Conservation (phyloP, 306 rosid genomes). For the Clitoria ternatea region DNA sequence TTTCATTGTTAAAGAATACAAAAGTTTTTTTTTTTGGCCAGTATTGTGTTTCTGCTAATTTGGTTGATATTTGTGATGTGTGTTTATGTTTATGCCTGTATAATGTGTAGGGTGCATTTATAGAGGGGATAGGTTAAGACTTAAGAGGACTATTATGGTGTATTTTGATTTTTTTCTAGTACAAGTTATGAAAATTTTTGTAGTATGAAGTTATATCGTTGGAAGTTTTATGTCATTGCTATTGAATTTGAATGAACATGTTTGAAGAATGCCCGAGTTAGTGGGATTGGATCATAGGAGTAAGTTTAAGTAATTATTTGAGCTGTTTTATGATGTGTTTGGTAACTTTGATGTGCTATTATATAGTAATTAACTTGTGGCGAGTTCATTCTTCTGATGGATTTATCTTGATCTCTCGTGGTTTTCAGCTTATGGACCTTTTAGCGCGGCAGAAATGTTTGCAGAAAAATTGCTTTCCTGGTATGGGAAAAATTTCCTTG, state of each 20-base stretch:
- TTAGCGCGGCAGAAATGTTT: slow-evolving; percentile 45
- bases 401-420: not conserved
- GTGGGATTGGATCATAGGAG: not conserved
- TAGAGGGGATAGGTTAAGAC: not conserved
- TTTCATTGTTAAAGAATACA: not conserved
- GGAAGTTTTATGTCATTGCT: not conserved
- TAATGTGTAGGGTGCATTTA: not conserved
- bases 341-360: not conserved
- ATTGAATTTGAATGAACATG: not conserved
- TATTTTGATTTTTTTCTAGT: not conserved
- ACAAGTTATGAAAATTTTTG: not conserved
- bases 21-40: not conserved
- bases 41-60: not conserved
- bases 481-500: slow-evolving; percentile 16
- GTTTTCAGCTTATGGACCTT: slow-evolving; percentile 62
- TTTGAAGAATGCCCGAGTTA: not conserved
- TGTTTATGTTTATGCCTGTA: not conserved
- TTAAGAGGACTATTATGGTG: not conserved
- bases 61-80: not conserved
- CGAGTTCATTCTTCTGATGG: slow-evolving; percentile 10
- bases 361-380: not conserved
- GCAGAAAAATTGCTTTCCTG: slow-evolving; percentile 48
- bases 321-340: not conserved
- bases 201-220: not conserved
- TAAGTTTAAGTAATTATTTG: not conserved